Evolutionary conservation across 2,329 filamentous ascomycete species (phyloP), one percentile per base, ranked within the genome.

Genomic region (Epichloe aotearoae): DNA sequence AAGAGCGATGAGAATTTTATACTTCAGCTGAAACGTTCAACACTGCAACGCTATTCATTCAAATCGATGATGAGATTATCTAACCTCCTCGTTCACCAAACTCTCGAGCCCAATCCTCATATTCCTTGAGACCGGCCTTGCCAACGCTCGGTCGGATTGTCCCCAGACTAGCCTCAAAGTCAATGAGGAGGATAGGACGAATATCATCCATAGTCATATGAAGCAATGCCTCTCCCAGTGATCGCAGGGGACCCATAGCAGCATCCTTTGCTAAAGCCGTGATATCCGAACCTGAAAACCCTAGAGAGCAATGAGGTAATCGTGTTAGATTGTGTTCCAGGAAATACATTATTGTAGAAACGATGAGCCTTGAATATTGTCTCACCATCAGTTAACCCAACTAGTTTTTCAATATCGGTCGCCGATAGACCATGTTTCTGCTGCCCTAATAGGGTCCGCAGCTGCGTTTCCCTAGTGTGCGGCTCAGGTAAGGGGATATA

Each of bases 231-330:
- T 97, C 93, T 26, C 93, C 93, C 2, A 97, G 73, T 49, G 88
- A 91, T 34, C 93, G 80, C 12, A 98, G 72, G 0, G 93, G 93
- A 0, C 93, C 91, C 93, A 98, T 98, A 3, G 93, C 93, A 8
- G 93, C 93, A 64, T 98, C 93, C 68, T 98, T 98, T 7, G 93
- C 93, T 8, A 98, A 73, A 1, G 93, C 90, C 20, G 93, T 97
- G 57, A 98, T 95, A 62, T 98, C 93, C 2, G 89, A 95, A 43
- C 93, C 93, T 8, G 89, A 96, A 69, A 95, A 98, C n/a, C 89
- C 90, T 96, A 50, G 12, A 37, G 20, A 4, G 3, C 33, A 39
- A 34, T 8, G 41, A 49, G 41, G 59, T 44, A 30, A 45, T 23
- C n/a, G 43, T 10, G 23, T 52, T 37, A 52, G 51, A 34, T 47